phyloP scores from a whole-genome alignment of 208 protist species.

The Wallacemonas rigidus region DNA sequence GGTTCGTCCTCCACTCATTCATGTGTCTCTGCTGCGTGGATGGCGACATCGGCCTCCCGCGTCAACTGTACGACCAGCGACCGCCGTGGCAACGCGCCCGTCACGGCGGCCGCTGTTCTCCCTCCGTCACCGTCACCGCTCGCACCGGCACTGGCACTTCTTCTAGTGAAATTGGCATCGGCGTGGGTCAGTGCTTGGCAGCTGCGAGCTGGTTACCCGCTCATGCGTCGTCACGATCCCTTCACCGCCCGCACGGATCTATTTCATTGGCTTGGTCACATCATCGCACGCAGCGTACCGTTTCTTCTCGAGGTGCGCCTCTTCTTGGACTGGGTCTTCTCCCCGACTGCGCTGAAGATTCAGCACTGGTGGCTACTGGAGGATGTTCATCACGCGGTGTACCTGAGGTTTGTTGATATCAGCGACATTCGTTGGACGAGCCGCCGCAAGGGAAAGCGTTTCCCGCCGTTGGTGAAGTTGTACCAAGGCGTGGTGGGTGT shows the following conservation, averaged over 20 bases:
- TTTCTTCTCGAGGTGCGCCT: conserved; percentile 79
- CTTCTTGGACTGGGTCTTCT: conserved; percentile 80
- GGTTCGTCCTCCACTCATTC: background rate
- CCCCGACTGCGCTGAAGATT: conserved; percentile 62
- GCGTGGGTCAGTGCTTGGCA: conserved; percentile 50
- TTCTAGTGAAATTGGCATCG: conserved; percentile 46
- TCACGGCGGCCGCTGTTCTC: background rate
- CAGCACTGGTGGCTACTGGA: conserved; percentile 84
- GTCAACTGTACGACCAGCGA: too few relatives aligned
- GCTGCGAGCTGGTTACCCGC: conserved; percentile 50
- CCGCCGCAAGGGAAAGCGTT: conserved; percentile 34
- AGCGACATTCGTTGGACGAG: conserved; percentile 54
- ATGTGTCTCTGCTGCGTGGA: too few relatives aligned
- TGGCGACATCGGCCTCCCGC: too few relatives aligned
- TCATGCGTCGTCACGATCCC: conserved; percentile 52
- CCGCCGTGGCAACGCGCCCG: background rate
- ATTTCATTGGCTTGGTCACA: conserved; percentile 54
- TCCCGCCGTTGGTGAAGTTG: conserved; percentile 47
- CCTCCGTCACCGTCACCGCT: conserved; percentile 14
- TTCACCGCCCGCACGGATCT: conserved; percentile 54
- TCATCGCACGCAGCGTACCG: conserved; percentile 54
- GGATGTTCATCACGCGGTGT: conserved; percentile 68
- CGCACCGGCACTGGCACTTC: conserved; percentile 29
- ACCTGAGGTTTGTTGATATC: conserved; percentile 70
- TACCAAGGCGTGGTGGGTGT: conserved; percentile 67